phyloP scores from a whole-genome alignment of 169 alveolate genomes.

The Plasmodium gallinaceum region DNA sequence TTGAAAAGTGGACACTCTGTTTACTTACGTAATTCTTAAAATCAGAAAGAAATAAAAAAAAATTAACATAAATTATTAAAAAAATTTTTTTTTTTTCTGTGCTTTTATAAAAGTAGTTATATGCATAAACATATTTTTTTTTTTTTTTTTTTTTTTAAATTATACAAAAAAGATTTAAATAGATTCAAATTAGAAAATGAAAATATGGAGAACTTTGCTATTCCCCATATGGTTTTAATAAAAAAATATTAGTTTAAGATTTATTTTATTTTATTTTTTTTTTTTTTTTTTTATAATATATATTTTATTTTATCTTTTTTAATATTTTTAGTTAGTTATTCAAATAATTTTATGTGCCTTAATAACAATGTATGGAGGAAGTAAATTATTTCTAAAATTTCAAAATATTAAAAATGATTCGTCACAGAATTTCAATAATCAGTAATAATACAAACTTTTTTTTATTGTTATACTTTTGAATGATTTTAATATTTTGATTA shows the following conservation, averaged over 20 bases:
- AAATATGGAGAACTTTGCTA: slow-evolving; percentile 46
- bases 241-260: neutral
- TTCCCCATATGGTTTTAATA: slow-evolving; percentile 15
- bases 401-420: slow-evolving; percentile 12
- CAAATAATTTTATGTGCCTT: slow-evolving; percentile 60
- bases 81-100: too few relatives aligned
- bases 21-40: slow-evolving; percentile 37
- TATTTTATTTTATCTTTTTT: neutral
- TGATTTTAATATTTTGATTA: too few relatives aligned
- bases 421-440: slow-evolving; percentile 22
- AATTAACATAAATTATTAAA: neutral
- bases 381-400: slow-evolving; percentile 35
- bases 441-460: slow-evolving; percentile 2
- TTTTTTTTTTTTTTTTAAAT: neutral
- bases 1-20: slow-evolving; percentile 59
- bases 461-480: too few relatives aligned
- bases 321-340: slow-evolving; percentile 19
- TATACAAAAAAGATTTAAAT: slow-evolving; percentile 8
- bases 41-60: neutral
- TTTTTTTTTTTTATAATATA: neutral
- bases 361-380: slow-evolving; percentile 71
- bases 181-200: slow-evolving; percentile 47
- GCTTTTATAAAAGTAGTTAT: neutral
- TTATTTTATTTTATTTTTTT: neutral
- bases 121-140: neutral